A percentile compares a stretch with the other conserved stretches of the same genome.
Evolutionary conservation across 495 filamentous ascomycete species (phyloP).

Genomic region (Podospora bellae-mahoneyi): DNA sequence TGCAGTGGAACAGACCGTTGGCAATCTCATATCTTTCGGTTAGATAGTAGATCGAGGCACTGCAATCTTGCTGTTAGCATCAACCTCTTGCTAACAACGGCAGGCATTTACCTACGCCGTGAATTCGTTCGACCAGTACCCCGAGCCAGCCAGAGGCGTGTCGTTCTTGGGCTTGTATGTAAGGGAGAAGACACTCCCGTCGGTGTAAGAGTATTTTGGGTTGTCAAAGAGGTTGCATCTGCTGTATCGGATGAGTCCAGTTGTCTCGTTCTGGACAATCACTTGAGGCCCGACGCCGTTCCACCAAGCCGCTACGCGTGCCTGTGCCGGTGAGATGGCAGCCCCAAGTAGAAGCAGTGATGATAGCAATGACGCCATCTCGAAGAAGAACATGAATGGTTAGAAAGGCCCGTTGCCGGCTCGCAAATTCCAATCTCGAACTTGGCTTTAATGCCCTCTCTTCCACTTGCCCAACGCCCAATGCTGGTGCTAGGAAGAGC

Average conservation of each 20-base stretch:
- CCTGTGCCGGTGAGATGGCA: conserved; percentile 23
- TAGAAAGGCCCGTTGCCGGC: not conserved
- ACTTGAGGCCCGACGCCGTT: conserved; percentile 33
- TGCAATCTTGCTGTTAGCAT: conserved; percentile 2
- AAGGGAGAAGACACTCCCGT: conserved; percentile 23
- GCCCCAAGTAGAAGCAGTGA: conserved; percentile 26
- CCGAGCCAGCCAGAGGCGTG: conserved; percentile 37
- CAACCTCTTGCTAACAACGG: not conserved
- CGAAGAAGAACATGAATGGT: not conserved
- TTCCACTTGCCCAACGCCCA: not conserved
- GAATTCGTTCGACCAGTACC: conserved; percentile 27
- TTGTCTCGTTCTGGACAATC: conserved; percentile 35
- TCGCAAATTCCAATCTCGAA: not conserved
- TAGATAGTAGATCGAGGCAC: conserved; percentile 37
- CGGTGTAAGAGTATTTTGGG: conserved; percentile 30
- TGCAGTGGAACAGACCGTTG: conserved; percentile 34
- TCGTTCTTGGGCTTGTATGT: conserved; percentile 27
- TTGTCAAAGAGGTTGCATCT: conserved; percentile 31
- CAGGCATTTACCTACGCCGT: conserved; percentile 21
- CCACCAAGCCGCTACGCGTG: conserved; percentile 34
- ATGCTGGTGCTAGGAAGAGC: not conserved
- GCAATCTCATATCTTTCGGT: conserved; percentile 21
- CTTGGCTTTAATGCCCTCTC: not conserved
- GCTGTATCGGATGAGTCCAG: conserved; percentile 36
- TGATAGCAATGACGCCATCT: conserved; percentile 20